These are phyloP conservation scores for Fusarium euwallaceae DNA, from an alignment of 2,329 filamentous ascomycete genomes.

Conservation along the genomic window DNA sequence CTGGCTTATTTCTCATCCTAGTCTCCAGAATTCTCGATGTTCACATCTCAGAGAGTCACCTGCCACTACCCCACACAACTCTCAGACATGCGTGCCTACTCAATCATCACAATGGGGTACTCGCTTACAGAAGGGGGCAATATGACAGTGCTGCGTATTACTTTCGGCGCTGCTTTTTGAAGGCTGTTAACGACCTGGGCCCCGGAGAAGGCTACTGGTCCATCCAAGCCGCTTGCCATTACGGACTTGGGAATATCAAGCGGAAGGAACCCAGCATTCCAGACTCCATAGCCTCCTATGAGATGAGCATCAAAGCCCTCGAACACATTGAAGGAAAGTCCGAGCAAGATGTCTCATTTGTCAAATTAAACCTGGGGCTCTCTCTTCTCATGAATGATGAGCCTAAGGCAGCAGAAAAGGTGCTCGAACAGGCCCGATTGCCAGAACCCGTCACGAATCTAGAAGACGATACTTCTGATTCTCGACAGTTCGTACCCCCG, in stretches of 20 bases:
- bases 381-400: neutral
- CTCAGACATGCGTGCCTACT: neutral
- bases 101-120: neutral
- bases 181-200: neutral
- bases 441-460: too few relatives aligned
- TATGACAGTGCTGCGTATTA: neutral
- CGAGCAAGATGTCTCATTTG: too few relatives aligned
- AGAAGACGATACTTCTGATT: too few relatives aligned
- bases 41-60: too few relatives aligned
- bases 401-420: neutral
- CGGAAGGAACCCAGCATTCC: neutral
- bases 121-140: neutral
- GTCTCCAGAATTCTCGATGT: too few relatives aligned
- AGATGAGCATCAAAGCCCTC: neutral
- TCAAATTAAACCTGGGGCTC: rapidly evolving
- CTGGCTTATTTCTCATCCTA: too few relatives aligned
- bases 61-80: too few relatives aligned
- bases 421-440: neutral
- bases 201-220: neutral
- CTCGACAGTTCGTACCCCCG: too few relatives aligned
- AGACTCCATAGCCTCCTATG: neutral
- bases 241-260: neutral
- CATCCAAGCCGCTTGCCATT: neutral
- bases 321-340: too few relatives aligned
- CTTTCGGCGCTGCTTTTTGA: neutral